Evolutionary conservation across 352 stramenopile species (phyloP), one percentile per base, ranked within the genome.

Genomic region (Phytopythium kandeliae): DNA sequence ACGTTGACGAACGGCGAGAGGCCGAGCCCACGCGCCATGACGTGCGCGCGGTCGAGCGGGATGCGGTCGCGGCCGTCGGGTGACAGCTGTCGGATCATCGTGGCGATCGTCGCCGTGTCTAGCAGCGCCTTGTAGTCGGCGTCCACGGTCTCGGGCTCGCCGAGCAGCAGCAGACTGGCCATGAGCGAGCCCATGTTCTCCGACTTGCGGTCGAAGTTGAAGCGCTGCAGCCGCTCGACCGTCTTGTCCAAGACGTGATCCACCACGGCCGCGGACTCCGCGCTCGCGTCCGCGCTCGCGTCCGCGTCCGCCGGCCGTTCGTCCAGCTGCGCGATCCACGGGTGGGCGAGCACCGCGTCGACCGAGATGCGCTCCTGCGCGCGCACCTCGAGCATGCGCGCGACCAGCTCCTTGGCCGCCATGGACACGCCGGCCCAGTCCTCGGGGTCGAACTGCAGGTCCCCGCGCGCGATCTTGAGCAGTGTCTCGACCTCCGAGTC

Each of bases 151-250:
- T 86, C 73, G 21, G 57, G 7, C 21, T 52, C 46, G 22, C 33
- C 34, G 21, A 28, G 33, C 24, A 51, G 45, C 31, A 89, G 55
- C 69, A 88, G 83, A 4, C 38, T 69, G 10, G 62, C 65, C 63
- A 91, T 74, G 52, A 82, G 86, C 19, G 58, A 72, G 4, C 66
- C 76, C 73, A 91, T 86, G 51, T 84, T 87, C 51, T 89, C 70
- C 34, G 80, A 86, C 56, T 88, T 87, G 61, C 80, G 80, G 34
- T 86, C 53, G 36, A 86, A 85, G 59, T 89, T 91, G 63, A 88
- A 91, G n/a, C 69, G 61, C 58, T 91, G 69, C 33, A 91, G 74
- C 28, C 75, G 81, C n/a, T 66, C 40, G 24, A 81, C 63, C 3
- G 70, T 71, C 40, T 61, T 54, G 7, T 41, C 48, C 41, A 72